Percentiles rank a stretch among this genome's conserved stretches.
phyloP scores from a whole-genome alignment of 768 basidiomycete genomes.

The Paxillus ammoniavirescens region DNA sequence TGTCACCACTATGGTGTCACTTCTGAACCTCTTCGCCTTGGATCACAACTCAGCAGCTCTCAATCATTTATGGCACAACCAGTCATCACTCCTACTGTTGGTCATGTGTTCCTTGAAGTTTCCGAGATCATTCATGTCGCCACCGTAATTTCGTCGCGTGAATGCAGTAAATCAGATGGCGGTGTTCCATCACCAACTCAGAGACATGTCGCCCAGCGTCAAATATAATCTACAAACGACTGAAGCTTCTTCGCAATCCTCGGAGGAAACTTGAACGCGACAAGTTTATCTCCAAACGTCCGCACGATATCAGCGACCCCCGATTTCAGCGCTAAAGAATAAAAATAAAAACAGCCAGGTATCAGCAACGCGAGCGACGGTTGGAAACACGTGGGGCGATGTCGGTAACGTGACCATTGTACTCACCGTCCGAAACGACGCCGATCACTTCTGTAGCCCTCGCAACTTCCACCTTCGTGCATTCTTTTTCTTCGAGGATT shows the following conservation, averaged over 20 bases:
- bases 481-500: conserved; percentile 38
- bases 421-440: conserved; percentile 59
- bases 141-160: no score
- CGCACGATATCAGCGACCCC: conserved; percentile 63
- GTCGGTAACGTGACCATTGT: background rate
- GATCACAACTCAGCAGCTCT: no score
- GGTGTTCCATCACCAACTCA: no score
- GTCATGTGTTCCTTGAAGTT: no score
- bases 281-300: conserved; percentile 73
- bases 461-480: conserved; percentile 47
- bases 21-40: no score
- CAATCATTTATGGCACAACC: no score
- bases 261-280: conserved; percentile 79
- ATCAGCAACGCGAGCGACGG: background rate
- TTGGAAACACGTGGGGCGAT: background rate
- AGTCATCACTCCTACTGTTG: no score
- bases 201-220: background rate
- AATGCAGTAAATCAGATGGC: no score
- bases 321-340: conserved; percentile 55
- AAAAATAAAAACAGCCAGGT: background rate
- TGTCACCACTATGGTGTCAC: no score
- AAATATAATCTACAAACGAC: conserved; percentile 66
- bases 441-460: conserved; percentile 54
- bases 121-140: no score
- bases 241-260: conserved; percentile 65